Percentiles rank a stretch among this genome's conserved stretches.
These are phyloP conservation scores for Termitomyces sp. DNA, from an alignment of 768 basidiomycete species.

Conservation along the genomic window DNA sequence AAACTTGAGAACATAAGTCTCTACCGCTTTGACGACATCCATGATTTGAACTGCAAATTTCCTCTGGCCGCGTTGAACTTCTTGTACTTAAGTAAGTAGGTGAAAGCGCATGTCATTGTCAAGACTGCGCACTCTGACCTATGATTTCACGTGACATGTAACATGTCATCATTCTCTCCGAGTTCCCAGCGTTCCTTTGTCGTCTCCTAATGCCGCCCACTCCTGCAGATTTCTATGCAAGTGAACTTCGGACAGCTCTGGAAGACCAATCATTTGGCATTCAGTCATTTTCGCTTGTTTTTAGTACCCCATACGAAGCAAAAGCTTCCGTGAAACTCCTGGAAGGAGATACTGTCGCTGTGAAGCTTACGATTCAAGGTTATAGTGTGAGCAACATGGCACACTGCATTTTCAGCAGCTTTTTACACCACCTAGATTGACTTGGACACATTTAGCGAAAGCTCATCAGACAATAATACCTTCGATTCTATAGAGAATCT, in stretches of 20 bases:
- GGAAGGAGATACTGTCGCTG: conserved; percentile 45
- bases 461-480: conserved; percentile 17
- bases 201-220: too few species aligned
- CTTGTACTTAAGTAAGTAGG: too few species aligned
- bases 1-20: conserved; percentile 89
- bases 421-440: conserved; percentile 6
- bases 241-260: conserved; percentile 54
- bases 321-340: conserved; percentile 51
- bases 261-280: conserved; percentile 59
- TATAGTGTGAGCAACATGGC: conserved; percentile 43
- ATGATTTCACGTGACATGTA: neutral
- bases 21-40: conserved; percentile 95
- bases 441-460: neutral
- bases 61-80: neutral
- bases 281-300: conserved; percentile 37
- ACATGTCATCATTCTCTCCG: too few species aligned
- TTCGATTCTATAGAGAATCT: conserved; percentile 63
- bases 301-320: conserved; percentile 42
- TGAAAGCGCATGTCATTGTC: neutral
- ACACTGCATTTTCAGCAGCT: neutral
- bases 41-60: conserved; percentile 37
- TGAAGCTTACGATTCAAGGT: conserved; percentile 51
- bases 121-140: neutral
- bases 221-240: conserved; percentile 33
- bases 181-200: too few species aligned